phyloP scores from a whole-genome alignment of 2,329 filamentous ascomycete species.

The Alternaria sp. region DNA sequence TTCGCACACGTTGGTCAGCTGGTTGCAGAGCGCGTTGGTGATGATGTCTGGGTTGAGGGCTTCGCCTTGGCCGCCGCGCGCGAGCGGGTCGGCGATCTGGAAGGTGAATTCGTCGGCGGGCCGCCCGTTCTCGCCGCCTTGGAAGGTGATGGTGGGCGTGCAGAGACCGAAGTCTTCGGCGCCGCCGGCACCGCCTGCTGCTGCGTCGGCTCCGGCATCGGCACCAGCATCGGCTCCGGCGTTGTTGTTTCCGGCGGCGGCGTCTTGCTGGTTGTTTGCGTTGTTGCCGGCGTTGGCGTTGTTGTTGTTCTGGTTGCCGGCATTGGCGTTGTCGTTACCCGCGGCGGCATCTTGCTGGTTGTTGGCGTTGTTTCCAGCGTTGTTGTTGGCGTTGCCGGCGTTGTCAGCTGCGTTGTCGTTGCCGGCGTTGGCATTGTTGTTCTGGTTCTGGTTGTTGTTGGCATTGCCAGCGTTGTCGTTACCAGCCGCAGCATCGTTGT shows the following conservation, averaged over 20 bases:
- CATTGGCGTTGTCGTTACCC: not conserved
- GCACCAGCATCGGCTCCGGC: constrained; percentile 10
- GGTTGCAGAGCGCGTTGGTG: constrained; percentile 74
- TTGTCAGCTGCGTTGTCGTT: not conserved
- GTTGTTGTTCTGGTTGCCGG: constrained; percentile 12
- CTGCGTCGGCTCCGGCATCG: constrained; percentile 8
- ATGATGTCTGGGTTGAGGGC: constrained; percentile 76
- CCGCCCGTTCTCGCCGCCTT: constrained; percentile 60
- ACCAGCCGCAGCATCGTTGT: constrained; percentile 3
- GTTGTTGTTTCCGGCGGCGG: constrained; percentile 19
- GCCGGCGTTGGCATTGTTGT: not conserved
- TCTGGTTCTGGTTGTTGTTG: not conserved
- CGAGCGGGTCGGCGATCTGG: constrained; percentile 67
- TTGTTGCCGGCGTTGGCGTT: constrained; percentile 14
- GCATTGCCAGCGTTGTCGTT: constrained; percentile 1
- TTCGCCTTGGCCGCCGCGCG: constrained; percentile 68
- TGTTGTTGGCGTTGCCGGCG: not conserved
- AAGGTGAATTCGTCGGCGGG: constrained; percentile 68
- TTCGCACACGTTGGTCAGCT: constrained; percentile 69
- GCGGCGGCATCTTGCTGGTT: not conserved
- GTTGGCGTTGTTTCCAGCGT: constrained; percentile 2
- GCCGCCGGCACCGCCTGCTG: constrained; percentile 19
- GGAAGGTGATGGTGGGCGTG: constrained; percentile 64
- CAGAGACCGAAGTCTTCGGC: constrained; percentile 46
- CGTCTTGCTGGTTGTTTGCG: constrained; percentile 17